phyloP scores from a whole-genome alignment of 345 rosid species.

The Linum lewisii region DNA sequence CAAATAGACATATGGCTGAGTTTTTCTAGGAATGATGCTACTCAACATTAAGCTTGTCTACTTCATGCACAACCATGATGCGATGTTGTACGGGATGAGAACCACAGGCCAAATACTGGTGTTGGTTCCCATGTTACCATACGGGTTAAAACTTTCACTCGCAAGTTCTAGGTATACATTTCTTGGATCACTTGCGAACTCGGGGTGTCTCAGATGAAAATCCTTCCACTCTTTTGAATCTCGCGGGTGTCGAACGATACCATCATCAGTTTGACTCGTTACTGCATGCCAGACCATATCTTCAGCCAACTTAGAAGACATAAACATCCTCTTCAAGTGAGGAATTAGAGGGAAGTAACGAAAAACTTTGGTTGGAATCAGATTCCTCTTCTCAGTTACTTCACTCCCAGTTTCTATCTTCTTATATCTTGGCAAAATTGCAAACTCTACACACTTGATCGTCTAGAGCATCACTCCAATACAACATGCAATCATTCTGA shows the following conservation, averaged over 20 bases:
- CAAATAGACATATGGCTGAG: conserved; percentile 4
- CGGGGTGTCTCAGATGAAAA: too few species aligned
- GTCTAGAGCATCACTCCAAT: neutral
- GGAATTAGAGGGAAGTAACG: conserved; percentile 5
- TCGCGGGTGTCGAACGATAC: too few species aligned
- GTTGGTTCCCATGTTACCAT: too few species aligned
- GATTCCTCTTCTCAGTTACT: neutral
- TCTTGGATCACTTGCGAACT: too few species aligned
- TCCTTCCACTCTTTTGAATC: too few species aligned
- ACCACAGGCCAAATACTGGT: too few species aligned
- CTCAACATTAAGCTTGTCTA: neutral
- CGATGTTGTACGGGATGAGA: neutral
- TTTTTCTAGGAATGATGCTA: neutral
- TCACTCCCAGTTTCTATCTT: neutral
- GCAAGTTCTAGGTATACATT: too few species aligned
- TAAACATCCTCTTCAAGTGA: conserved; percentile 10
- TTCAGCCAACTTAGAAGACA: conserved; percentile 3
- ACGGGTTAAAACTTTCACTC: too few species aligned
- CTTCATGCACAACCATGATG: conserved; percentile 1
- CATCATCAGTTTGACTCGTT: neutral
- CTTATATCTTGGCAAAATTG: neutral
- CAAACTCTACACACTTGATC: neutral
- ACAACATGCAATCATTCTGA: conserved; percentile 7
- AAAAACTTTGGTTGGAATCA: neutral
- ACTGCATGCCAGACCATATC: conserved; percentile 12